Percentiles rank a stretch among this genome's conserved stretches.
phyloP scores from a whole-genome alignment of 2,329 filamentous ascomycete genomes.

The Delphinella strobiligena region DNA sequence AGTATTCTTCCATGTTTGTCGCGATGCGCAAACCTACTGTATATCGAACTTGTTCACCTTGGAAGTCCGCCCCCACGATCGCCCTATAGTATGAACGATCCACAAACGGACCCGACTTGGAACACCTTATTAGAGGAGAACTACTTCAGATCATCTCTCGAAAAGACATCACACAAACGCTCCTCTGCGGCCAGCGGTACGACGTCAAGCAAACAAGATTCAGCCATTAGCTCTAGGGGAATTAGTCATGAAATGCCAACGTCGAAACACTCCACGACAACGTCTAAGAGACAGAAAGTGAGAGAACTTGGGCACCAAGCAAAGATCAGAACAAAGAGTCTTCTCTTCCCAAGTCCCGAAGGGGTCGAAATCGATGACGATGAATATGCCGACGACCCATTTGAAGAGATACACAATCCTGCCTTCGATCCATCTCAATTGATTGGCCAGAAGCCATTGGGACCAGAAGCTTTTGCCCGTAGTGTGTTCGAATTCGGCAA shows the following conservation, averaged over 20 bases:
- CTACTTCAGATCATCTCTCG: too few relatives aligned
- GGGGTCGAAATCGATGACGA: slow-evolving; percentile 1
- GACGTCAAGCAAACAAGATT: neutral
- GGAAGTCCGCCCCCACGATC: too few relatives aligned
- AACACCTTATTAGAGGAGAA: too few relatives aligned
- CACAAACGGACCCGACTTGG: too few relatives aligned
- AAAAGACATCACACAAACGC: too few relatives aligned
- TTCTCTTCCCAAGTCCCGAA: slow-evolving; percentile 7
- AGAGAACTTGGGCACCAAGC: slow-evolving; percentile 7
- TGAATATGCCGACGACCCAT: slow-evolving; percentile 5
- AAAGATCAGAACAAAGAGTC: slow-evolving; percentile 11
- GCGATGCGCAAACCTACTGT: too few relatives aligned
- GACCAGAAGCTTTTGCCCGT: slow-evolving; percentile 10
- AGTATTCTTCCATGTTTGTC: too few relatives aligned
- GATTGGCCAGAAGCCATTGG: slow-evolving; percentile 12
- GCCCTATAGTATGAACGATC: too few relatives aligned
- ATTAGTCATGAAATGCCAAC: neutral
- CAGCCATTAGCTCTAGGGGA: neutral
- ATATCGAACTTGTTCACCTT: too few relatives aligned
- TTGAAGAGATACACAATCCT: slow-evolving; percentile 15
- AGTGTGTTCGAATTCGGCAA: slow-evolving; percentile 12
- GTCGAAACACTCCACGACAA: neutral
- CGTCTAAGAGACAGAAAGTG: slow-evolving; percentile 6
- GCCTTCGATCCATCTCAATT: slow-evolving; percentile 23
- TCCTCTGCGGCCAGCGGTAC: too few relatives aligned